Evolutionary conservation across 2,329 filamentous ascomycete genomes (phyloP).

Genomic region (Fragosphaeria purpurea): DNA sequence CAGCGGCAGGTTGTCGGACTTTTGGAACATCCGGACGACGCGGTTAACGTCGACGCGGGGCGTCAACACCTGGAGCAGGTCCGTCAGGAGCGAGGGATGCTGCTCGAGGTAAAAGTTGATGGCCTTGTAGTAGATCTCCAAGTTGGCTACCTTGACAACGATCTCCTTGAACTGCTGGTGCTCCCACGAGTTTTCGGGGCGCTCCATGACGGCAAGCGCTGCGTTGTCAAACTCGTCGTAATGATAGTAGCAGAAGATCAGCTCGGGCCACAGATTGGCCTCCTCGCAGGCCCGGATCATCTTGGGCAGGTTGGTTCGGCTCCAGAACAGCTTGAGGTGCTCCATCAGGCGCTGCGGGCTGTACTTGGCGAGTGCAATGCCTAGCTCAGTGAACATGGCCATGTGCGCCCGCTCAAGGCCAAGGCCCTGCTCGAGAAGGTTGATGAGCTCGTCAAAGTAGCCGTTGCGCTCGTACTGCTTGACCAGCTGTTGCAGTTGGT

Average conservation of each 20-base stretch:
- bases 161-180: slow-evolving; percentile 99
- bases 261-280: slow-evolving; percentile 91
- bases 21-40: slow-evolving; percentile 98
- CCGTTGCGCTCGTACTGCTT: slow-evolving; percentile 95
- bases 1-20: slow-evolving; percentile 92
- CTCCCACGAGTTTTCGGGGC: slow-evolving; percentile 94
- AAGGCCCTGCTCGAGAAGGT: slow-evolving; percentile 85
- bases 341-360: slow-evolving; percentile 96
- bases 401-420: slow-evolving; percentile 88
- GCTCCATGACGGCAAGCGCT: slow-evolving; percentile 94
- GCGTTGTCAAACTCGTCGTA: slow-evolving; percentile 99
- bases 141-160: slow-evolving; percentile 90
- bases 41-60: slow-evolving; percentile 93
- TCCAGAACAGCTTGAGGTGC: slow-evolving; percentile 98
- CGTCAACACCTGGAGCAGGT: slow-evolving; percentile 86
- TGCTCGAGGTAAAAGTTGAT: slow-evolving; percentile 97
- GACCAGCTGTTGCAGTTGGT: slow-evolving; percentile 85
- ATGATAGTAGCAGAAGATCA: slow-evolving; percentile 96
- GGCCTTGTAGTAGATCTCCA: slow-evolving; percentile 97
- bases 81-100: slow-evolving; percentile 90
- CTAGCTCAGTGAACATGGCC: slow-evolving; percentile 93
- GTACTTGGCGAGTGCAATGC: slow-evolving; percentile 87
- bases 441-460: slow-evolving; percentile 97
- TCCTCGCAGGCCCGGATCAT: slow-evolving; percentile 90
- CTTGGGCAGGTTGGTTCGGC: slow-evolving; percentile 94